phyloP scores from a whole-genome alignment of 1,284 basidiomycete genomes.

The Pascua sp. region DNA sequence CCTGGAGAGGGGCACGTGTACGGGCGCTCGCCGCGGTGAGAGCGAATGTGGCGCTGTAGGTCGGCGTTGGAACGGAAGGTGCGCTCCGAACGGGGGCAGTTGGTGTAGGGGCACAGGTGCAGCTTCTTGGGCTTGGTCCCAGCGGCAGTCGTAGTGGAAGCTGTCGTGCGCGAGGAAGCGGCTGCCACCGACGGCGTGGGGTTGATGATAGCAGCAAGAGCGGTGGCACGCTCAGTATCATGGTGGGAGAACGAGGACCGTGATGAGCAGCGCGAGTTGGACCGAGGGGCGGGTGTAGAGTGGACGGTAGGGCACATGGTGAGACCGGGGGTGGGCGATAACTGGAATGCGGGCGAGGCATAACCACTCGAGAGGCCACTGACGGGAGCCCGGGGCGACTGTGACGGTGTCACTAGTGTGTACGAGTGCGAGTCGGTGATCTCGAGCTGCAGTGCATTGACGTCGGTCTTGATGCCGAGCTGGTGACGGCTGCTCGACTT shows the following conservation, averaged over 20 bases:
- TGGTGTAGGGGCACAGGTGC: conserved; percentile 17
- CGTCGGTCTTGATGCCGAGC: neutral
- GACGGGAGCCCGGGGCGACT: neutral
- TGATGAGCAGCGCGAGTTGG: conserved; percentile 17
- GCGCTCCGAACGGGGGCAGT: conserved; percentile 12
- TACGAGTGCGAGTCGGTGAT: neutral
- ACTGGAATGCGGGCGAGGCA: conserved; percentile 15
- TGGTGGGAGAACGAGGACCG: conserved; percentile 12
- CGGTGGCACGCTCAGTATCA: neutral
- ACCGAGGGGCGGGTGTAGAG: conserved; percentile 14
- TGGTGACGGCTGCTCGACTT: neutral
- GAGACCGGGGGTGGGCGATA: conserved; percentile 17
- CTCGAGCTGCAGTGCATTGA: conserved; percentile 16
- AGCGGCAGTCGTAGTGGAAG: neutral
- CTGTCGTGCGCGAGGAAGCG: neutral
- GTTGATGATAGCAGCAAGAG: neutral
- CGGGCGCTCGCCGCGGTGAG: conserved; percentile 18
- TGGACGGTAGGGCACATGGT: conserved; percentile 12
- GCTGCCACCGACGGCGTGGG: neutral
- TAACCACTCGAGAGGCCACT: conserved; percentile 8
- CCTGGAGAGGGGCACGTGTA: conserved; percentile 13
- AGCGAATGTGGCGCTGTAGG: conserved; percentile 23
- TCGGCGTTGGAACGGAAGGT: conserved; percentile 27
- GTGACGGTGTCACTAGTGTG: neutral
- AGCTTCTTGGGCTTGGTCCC: conserved; percentile 13